Conservation (phyloP, 345 rosid species). For the Heritiera littoralis region DNA sequence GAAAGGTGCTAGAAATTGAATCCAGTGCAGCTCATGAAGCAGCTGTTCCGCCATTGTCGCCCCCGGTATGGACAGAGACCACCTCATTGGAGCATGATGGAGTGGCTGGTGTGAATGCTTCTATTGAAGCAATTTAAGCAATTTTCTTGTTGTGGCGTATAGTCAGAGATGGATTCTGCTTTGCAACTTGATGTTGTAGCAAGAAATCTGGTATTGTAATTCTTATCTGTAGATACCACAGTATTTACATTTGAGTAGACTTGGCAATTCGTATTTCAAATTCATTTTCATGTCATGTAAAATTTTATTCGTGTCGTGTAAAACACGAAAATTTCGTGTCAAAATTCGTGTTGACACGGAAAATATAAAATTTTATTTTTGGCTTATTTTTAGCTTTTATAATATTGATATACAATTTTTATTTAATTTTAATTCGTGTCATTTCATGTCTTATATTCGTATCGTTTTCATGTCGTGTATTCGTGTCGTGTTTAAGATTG, state of each 20-base stretch:
- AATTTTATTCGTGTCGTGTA: too few relatives aligned
- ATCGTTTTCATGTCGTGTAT: too few relatives aligned
- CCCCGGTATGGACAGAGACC: constrained; percentile 48
- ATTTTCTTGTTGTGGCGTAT: background rate
- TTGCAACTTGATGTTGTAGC: background rate
- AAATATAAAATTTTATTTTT: too few relatives aligned
- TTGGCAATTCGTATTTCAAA: too few relatives aligned
- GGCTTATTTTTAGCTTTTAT: too few relatives aligned
- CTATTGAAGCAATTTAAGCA: background rate
- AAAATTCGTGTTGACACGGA: too few relatives aligned
- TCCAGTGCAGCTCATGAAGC: constrained; percentile 30
- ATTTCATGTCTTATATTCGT: too few relatives aligned
- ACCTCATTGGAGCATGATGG: constrained; percentile 21
- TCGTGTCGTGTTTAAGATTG: too few relatives aligned
- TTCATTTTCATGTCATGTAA: too few relatives aligned
- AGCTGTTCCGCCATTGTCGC: constrained; percentile 83
- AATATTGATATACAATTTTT: too few relatives aligned
- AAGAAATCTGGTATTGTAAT: background rate
- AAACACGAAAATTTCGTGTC: too few relatives aligned
- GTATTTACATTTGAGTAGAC: background rate
- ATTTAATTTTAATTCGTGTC: too few relatives aligned
- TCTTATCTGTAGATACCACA: constrained; percentile 1
- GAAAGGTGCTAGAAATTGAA: constrained; percentile 52
- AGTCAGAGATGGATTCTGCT: background rate
- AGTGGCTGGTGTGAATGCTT: background rate